A percentile compares a stretch with the other conserved stretches of the same genome.
phyloP scores from a whole-genome alignment of 2,329 filamentous ascomycete genomes.

The Verticillium nonalfalfae region DNA sequence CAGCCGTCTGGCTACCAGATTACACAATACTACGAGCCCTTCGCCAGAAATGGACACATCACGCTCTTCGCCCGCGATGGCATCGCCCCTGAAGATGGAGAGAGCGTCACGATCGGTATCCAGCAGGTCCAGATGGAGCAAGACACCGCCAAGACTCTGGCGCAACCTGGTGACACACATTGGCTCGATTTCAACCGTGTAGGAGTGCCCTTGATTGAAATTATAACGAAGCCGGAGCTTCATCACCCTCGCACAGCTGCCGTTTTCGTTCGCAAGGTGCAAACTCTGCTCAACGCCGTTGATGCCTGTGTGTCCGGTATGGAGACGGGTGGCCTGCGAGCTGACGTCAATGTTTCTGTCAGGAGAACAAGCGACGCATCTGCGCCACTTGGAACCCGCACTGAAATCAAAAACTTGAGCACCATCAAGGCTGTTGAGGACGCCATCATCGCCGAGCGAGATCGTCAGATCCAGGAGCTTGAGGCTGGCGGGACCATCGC shows the following conservation, averaged over 20 bases:
- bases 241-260: slow-evolving; percentile 83
- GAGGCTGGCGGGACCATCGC: slow-evolving; percentile 67
- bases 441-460: slow-evolving; percentile 83
- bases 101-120: slow-evolving; percentile 69
- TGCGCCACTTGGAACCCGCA: slow-evolving; percentile 66
- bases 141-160: slow-evolving; percentile 90
- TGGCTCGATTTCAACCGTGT: slow-evolving; percentile 93
- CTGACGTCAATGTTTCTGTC: slow-evolving; percentile 94
- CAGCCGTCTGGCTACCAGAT: slow-evolving; percentile 96
- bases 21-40: slow-evolving; percentile 83
- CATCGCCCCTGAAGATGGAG: slow-evolving; percentile 67
- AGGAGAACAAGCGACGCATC: slow-evolving; percentile 43
- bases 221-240: slow-evolving; percentile 87
- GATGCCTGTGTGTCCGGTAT: slow-evolving; percentile 87
- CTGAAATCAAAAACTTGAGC: slow-evolving; percentile 95
- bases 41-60: slow-evolving; percentile 66
- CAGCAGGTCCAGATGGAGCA: slow-evolving; percentile 97
- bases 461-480: slow-evolving; percentile 77
- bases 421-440: slow-evolving; percentile 95
- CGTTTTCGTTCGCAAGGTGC: slow-evolving; percentile 82
- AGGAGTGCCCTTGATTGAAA: slow-evolving; percentile 85
- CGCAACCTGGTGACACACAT: slow-evolving; percentile 65
- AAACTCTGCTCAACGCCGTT: slow-evolving; percentile 70
- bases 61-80: slow-evolving; percentile 69
- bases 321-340: slow-evolving; percentile 85